Conservation (phyloP, 1,139 yeast species). For the Hyphopichia burtonii region DNA sequence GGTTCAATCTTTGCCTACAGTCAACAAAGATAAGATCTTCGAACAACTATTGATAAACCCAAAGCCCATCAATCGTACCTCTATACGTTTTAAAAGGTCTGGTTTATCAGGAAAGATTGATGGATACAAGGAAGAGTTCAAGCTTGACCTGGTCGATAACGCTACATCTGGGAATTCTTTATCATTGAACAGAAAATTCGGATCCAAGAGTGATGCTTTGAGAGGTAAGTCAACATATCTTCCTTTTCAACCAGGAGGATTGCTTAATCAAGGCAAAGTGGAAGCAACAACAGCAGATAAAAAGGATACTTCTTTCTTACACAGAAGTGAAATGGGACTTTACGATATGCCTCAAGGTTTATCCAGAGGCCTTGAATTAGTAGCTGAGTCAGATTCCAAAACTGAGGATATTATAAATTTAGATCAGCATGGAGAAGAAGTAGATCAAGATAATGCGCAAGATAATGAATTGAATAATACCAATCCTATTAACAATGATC, state of each 20-base stretch:
- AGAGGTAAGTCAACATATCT: constrained; percentile 72
- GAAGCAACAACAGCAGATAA: constrained; percentile 20
- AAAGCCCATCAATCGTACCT: constrained; percentile 51
- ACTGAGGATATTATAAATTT: constrained; percentile 9
- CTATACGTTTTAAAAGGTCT: constrained; percentile 59
- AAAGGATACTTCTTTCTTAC: constrained; percentile 46
- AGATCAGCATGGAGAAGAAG: constrained; percentile 18
- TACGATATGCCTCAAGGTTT: constrained; percentile 85
- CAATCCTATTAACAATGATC: neutral
- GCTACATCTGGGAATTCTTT: constrained; percentile 68
- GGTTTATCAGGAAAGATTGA: constrained; percentile 75
- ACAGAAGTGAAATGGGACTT: constrained; percentile 70
- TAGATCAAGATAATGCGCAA: neutral
- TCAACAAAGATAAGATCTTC: constrained; percentile 29
- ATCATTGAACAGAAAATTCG: constrained; percentile 67
- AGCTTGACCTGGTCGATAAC: constrained; percentile 50
- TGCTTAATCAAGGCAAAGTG: constrained; percentile 35
- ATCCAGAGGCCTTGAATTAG: constrained; percentile 58
- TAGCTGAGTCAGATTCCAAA: constrained; percentile 7
- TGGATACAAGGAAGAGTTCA: constrained; percentile 60
- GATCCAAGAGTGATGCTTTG: constrained; percentile 59
- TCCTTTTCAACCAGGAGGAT: constrained; percentile 95
- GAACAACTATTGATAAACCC: constrained; percentile 52
- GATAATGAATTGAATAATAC: neutral
- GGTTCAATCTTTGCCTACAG: constrained; percentile 45